These are phyloP conservation scores for Leishmania major DNA, from an alignment of 208 protist species.

Conservation along the genomic window DNA sequence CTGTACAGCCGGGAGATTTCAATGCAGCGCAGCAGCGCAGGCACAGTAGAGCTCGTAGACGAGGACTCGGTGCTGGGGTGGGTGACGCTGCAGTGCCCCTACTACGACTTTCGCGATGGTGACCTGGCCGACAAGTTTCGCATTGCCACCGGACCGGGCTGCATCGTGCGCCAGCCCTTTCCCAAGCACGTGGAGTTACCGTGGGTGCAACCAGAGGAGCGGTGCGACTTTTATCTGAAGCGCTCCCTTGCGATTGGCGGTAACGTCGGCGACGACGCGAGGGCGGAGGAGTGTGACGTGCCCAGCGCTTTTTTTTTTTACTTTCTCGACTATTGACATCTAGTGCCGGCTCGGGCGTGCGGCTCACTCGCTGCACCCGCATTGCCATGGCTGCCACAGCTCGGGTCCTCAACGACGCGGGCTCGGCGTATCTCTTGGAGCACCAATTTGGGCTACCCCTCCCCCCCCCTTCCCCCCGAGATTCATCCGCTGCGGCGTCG, in stretches of 20 bases:
- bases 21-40: constrained; percentile 23
- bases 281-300: constrained; percentile 44
- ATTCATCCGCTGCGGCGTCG: constrained; percentile 63
- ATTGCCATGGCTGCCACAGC: constrained; percentile 73
- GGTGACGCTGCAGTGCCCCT: constrained; percentile 46
- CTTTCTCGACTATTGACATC: constrained; percentile 78
- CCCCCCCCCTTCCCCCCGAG: constrained; percentile 13
- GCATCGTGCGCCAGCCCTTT: constrained; percentile 54
- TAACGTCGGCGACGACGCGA: constrained; percentile 32
- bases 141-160: constrained; percentile 40
- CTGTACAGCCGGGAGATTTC: constrained; percentile 60
- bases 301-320: constrained; percentile 68
- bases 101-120: constrained; percentile 52
- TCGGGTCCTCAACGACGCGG: constrained; percentile 51
- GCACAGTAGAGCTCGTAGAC: constrained; percentile 45
- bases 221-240: constrained; percentile 68
- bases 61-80: constrained; percentile 66
- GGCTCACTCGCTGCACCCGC: constrained; percentile 59
- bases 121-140: constrained; percentile 68
- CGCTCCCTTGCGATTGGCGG: constrained; percentile 46
- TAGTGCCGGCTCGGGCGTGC: constrained; percentile 68
- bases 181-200: constrained; percentile 48
- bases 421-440: constrained; percentile 59
- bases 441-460: constrained; percentile 73
- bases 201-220: constrained; percentile 47